Conservation (phyloP, 495 filamentous ascomycete species). For the Apodospora peruviana region DNA sequence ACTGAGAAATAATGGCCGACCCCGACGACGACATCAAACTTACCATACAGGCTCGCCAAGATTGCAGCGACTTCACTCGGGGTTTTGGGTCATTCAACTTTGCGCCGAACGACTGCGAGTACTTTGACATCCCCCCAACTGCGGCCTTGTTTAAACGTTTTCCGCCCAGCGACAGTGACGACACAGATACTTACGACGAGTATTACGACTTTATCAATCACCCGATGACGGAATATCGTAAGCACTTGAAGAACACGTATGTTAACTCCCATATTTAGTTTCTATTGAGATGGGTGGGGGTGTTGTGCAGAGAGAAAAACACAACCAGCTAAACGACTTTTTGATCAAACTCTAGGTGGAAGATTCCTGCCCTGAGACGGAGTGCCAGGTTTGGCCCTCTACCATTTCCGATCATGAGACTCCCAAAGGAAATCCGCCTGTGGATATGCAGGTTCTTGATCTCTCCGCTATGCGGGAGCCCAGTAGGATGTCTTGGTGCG, state of each 20-base stretch:
- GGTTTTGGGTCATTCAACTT: constrained; percentile 14
- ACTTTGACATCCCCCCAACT: neutral
- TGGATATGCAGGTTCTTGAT: neutral
- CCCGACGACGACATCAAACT: neutral
- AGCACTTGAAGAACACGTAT: too few species aligned
- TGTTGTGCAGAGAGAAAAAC: too few species aligned
- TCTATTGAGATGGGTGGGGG: too few species aligned
- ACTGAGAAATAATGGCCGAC: neutral
- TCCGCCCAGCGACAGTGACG: too few species aligned
- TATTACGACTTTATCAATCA: too few species aligned
- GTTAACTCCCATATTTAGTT: too few species aligned
- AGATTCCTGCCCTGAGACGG: neutral
- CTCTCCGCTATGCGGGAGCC: neutral
- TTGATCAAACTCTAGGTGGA: neutral
- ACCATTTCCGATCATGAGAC: neutral
- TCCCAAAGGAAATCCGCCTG: constrained; percentile 4
- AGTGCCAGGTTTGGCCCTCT: neutral
- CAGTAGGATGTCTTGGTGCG: neutral
- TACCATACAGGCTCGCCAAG: neutral
- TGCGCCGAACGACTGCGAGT: neutral
- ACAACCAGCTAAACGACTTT: neutral
- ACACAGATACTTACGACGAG: too few species aligned
- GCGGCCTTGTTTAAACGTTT: too few species aligned
- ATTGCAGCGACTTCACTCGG: constrained; percentile 1
- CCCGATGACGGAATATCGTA: too few species aligned